Base-by-base conservation (phyloP, 2,329 filamentous ascomycete genomes). In the Microdochium bolleyi region DNA sequence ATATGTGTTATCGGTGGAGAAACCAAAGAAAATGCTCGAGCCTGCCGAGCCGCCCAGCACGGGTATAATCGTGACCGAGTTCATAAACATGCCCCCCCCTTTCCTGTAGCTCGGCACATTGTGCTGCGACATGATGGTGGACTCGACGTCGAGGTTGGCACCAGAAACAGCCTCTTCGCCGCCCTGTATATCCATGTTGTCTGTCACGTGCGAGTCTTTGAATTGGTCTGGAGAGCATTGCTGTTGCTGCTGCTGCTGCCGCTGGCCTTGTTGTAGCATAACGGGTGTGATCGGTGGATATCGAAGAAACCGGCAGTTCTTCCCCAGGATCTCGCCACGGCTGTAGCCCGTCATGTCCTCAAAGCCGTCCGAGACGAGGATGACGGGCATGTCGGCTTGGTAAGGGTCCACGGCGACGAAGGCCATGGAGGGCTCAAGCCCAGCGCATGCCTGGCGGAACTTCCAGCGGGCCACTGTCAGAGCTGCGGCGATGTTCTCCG, bases 271-370 rank as follows among this genome's bases (percentile, higher is more conserved):
- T 75, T 52, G 79, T 75, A 5, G 82, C 71, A 16, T 80, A 80
- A 3, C 85, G 85, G 50, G n/a, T n/a, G n/a, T n/a, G n/a, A n/a
- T n/a, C n/a, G 84, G 83, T 0, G 89, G 88, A 0, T 81, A 81
- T 64, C 95, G 91, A 14, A 96, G 76, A 62, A 95, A 95, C 11
- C 89, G 87, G 64, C 89, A 95, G 66, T 95, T 95, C 49, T 80
- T 76, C 13, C 89, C 90, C 3, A 92, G 67, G 24, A 90, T 85
- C 68, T 95, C 91, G 54, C 79, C 72, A 55, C 79, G 77, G 1
- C 79, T 79, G 67, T 95, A 96, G 27, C 89, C 90, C 0, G 90
- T 95, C 57, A 95, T 71, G 7, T 84, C 74, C 60, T 84, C 80
- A 65, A 95, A 96, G 30, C 88, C 81, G 7, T 92, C 87, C 1